Conservation (phyloP, 129 eudicot species). For the Flaveria sonorensis region DNA sequence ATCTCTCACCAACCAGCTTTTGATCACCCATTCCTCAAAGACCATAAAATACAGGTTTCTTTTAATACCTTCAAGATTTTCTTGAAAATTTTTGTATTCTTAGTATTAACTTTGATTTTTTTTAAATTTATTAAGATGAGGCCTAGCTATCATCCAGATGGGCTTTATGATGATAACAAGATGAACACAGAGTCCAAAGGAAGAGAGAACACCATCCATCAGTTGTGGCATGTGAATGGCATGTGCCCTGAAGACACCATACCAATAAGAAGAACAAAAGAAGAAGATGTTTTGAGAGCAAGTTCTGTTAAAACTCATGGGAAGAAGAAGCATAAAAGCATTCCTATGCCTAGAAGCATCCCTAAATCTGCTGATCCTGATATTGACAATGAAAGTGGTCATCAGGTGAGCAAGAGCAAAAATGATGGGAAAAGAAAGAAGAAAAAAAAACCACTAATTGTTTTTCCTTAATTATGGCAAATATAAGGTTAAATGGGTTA, state of each 20-base stretch:
- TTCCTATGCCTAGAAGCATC: conserved; percentile 60
- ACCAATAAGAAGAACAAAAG: conserved; percentile 87
- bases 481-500: conserved; percentile 1
- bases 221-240: conserved; percentile 88
- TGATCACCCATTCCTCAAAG: conserved; percentile 94
- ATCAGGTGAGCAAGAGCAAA: conserved; percentile 59
- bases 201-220: conserved; percentile 49
- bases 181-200: conserved; percentile 46
- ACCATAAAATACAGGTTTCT: conserved; percentile 89
- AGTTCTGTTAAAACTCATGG: conserved; percentile 90
- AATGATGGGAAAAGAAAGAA: background rate
- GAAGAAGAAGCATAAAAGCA: conserved; percentile 65
- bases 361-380: conserved; percentile 81
- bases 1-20: conserved; percentile 94
- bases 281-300: conserved; percentile 89
- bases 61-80: conserved; percentile 1
- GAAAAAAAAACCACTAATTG: background rate
- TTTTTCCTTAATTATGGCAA: conserved; percentile 4
- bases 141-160: conserved; percentile 87
- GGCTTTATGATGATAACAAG: conserved; percentile 71
- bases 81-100: background rate
- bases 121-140: conserved; percentile 50
- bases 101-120: background rate
- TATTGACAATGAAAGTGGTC: conserved; percentile 88
- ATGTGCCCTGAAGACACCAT: conserved; percentile 72